Conservation (phyloP, 2,329 filamentous ascomycete species). For the Ceratocystis cacaofunesta region DNA sequence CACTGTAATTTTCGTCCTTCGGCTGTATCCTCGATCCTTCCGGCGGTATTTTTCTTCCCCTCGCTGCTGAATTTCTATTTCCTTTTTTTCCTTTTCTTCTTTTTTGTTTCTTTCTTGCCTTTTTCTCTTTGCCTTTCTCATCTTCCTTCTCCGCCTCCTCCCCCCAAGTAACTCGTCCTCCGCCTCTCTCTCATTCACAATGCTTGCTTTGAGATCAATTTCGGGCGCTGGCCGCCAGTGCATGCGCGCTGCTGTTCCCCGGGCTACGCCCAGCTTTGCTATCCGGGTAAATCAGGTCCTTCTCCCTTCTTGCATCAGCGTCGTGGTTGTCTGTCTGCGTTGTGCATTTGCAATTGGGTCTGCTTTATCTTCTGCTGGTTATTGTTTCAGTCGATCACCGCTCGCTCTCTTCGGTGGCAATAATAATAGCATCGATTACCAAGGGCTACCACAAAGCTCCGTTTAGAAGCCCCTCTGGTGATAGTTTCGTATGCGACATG, state of each 20-base stretch:
- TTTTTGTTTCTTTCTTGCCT: neutral
- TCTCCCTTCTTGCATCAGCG: neutral
- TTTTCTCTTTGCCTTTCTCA: neutral
- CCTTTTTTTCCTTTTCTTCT: neutral
- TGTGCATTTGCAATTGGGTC: conserved; percentile 2
- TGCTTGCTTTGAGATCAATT: conserved; percentile 72
- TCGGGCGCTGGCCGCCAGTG: conserved; percentile 64
- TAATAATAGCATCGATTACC: no score
- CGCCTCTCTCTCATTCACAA: conserved; percentile 34
- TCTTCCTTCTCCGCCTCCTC: neutral
- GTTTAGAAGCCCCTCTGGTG: no score
- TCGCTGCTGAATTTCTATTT: neutral
- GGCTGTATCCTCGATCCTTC: conserved; percentile 2
- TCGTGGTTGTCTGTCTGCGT: conserved; percentile 6
- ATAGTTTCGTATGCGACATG: no score
- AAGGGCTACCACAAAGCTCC: no score
- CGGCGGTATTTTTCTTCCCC: conserved; percentile 2
- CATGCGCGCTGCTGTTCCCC: conserved; percentile 48
- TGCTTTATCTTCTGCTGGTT: conserved; percentile 21
- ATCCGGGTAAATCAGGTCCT: conserved; percentile 36
- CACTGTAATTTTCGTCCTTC: neutral
- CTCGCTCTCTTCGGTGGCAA: no score
- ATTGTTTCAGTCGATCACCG: conserved; percentile 18
- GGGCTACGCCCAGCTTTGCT: conserved; percentile 34
- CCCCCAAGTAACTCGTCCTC: conserved; percentile 15